Base-by-base conservation (phyloP, 2,329 filamentous ascomycete genomes). In the Mycogone perniciosa region DNA sequence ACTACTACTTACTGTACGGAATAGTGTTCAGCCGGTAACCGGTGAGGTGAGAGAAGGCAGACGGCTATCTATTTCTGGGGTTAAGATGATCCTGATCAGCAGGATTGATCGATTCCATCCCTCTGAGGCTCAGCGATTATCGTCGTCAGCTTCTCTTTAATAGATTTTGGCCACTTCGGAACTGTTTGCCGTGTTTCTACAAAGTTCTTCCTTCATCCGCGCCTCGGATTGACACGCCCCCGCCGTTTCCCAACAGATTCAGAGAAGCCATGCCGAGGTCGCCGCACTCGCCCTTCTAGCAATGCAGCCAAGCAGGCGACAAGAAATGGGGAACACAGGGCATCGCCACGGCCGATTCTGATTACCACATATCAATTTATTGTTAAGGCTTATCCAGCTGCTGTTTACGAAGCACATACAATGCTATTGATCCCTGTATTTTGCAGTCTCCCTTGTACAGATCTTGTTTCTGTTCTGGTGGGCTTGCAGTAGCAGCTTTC, bases 141-240 rank as follows among this genome's bases (percentile, higher is more conserved):
- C 35, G 49, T 47, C 49, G 44, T 43, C 49, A 47, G 42, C 48
- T 39, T 42, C 31, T 34, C 31, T 34, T 8, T 26, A 26, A n/a
- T 31, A 39, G 44, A 38, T 38, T 10, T 47, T 51, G 49, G 49
- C 49, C 49, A 51, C 49, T 34, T 51, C 49, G 49, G 49, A 47
- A 31, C 13, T 13, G 8, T 5, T 39, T 34, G n/a, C 13, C 13
- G 49, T 41, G 44, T 33, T 39, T 20, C 20, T 20, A 20, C 20
- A 20, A 20, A 20, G 20, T 20, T 20, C 20, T 20, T 20, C 20
- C 20, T 20, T 20, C 20, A 20, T 20, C 20, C 20, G 20, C 20
- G 20, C 20, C 20, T 20, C 20, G 20, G 20, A 20, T 20, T 29
- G 26, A 3, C 7, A 31, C 5, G 26, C 42, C 20, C 26, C 35